Conservation (phyloP, 2,329 filamentous ascomycete species). For the Botryotinia narcissicola region DNA sequence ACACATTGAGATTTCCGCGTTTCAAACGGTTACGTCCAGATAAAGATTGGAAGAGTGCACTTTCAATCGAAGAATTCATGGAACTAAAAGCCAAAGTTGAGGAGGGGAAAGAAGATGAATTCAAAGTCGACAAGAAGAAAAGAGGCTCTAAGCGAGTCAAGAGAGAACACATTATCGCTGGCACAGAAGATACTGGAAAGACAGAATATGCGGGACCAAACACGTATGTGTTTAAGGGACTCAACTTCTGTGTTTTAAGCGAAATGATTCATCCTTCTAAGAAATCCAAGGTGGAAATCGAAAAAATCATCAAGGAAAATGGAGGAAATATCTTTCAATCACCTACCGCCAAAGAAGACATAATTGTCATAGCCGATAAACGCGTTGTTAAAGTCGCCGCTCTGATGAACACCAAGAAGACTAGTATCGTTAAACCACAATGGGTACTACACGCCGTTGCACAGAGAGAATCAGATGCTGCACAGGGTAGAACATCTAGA, state of each 20-base stretch:
- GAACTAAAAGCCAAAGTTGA: slow-evolving; percentile 68
- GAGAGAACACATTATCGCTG: slow-evolving; percentile 68
- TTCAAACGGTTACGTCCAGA: slow-evolving; percentile 82
- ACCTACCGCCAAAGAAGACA: slow-evolving; percentile 58
- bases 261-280: slow-evolving; percentile 69
- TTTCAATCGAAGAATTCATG: slow-evolving; percentile 76
- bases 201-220: slow-evolving; percentile 55
- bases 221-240: slow-evolving; percentile 67
- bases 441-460: slow-evolving; percentile 75
- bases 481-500: slow-evolving; percentile 42
- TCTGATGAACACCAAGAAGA: slow-evolving; percentile 67
- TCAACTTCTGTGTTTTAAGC: slow-evolving; percentile 81
- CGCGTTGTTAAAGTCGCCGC: slow-evolving; percentile 79
- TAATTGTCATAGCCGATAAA: slow-evolving; percentile 77
- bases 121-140: slow-evolving; percentile 68
- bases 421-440: slow-evolving; percentile 71
- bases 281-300: slow-evolving; percentile 74
- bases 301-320: slow-evolving; percentile 76
- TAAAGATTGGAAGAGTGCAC: slow-evolving; percentile 75
- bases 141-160: slow-evolving; percentile 62
- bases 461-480: slow-evolving; percentile 49
- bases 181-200: slow-evolving; percentile 55
- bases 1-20: slow-evolving; percentile 86
- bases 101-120: slow-evolving; percentile 70
- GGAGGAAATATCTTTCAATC: slow-evolving; percentile 79